These are phyloP conservation scores for Globisporangium middletonii DNA, from an alignment of 352 stramenopile species.

Conservation along the genomic window DNA sequence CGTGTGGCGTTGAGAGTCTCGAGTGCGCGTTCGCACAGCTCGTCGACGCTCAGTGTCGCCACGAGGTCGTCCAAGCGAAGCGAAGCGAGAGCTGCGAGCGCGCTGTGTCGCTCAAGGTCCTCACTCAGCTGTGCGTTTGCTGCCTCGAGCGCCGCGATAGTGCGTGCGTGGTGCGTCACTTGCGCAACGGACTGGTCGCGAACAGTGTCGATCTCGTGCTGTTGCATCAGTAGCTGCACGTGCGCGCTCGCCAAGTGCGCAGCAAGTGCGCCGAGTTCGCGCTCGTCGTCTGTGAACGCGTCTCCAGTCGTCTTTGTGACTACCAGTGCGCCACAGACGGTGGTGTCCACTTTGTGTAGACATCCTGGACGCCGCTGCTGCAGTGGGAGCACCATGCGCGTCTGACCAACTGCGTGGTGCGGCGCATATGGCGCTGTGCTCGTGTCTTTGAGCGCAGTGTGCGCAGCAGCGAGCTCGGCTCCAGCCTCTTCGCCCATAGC, in stretches of 20 bases:
- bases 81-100: constrained; percentile 1
- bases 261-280: neutral
- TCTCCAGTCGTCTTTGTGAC: constrained; percentile 5
- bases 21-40: constrained; percentile 6
- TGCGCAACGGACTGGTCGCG: too few species aligned
- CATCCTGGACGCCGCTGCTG: neutral
- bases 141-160: neutral
- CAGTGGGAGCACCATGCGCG: constrained; percentile 9
- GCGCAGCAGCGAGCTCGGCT: constrained; percentile 3
- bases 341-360: neutral
- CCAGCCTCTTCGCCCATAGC: neutral
- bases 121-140: neutral
- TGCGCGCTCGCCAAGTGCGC: constrained; percentile 8
- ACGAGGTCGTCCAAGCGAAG: neutral
- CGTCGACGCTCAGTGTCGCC: constrained; percentile 5
- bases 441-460: constrained; percentile 4
- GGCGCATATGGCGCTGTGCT: neutral
- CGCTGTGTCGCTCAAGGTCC: neutral
- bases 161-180: too few species aligned
- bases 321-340: neutral
- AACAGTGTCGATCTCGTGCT: neutral
- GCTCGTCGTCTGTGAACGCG: constrained; percentile 12
- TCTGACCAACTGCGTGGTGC: constrained; percentile 5
- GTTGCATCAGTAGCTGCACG: constrained; percentile 1
- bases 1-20: neutral